phyloP scores from a whole-genome alignment of 1,284 basidiomycete genomes.

The Apiotrichum montevideense region DNA sequence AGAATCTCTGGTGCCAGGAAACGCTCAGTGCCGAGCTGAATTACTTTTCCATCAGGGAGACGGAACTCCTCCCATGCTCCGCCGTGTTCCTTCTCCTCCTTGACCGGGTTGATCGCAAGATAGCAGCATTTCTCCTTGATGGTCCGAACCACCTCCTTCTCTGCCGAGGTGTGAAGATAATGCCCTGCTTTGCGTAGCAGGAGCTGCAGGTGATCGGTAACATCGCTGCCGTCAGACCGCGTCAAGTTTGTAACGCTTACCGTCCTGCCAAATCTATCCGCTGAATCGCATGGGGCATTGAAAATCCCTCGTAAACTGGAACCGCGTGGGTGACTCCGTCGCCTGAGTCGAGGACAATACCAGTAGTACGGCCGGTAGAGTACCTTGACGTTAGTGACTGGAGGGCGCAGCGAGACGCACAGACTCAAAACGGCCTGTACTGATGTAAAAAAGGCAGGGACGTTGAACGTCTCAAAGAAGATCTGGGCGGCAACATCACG shows the following conservation, averaged over 20 bases:
- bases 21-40: constrained; percentile 88
- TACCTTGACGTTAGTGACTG: constrained; percentile 57
- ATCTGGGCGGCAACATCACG: constrained; percentile 93
- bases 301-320: constrained; percentile 98
- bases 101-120: constrained; percentile 78
- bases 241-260: constrained; percentile 46
- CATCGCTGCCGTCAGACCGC: constrained; percentile 58
- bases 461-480: constrained; percentile 99
- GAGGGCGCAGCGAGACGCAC: constrained; percentile 51
- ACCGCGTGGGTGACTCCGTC: constrained; percentile 99
- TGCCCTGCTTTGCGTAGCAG: constrained; percentile 91
- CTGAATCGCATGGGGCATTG: constrained; percentile 96
- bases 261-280: constrained; percentile 93
- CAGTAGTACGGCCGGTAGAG: constrained; percentile 97
- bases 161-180: constrained; percentile 92
- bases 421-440: constrained; percentile 95
- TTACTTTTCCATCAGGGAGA: constrained; percentile 88
- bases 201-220: constrained; percentile 92
- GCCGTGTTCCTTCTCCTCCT: constrained; percentile 84
- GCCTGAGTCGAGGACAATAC: constrained; percentile 96
- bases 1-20: constrained; percentile 97
- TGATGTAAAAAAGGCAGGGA: constrained; percentile 92
- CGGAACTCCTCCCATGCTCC: constrained; percentile 82
- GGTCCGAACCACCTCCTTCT: constrained; percentile 91
- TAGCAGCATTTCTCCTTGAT: constrained; percentile 99